A percentile compares a stretch with the other conserved stretches of the same genome.
Evolutionary conservation across 371 early-diverging fungal genomes (phyloP).

Genomic region (Agmasoma carcini): DNA sequence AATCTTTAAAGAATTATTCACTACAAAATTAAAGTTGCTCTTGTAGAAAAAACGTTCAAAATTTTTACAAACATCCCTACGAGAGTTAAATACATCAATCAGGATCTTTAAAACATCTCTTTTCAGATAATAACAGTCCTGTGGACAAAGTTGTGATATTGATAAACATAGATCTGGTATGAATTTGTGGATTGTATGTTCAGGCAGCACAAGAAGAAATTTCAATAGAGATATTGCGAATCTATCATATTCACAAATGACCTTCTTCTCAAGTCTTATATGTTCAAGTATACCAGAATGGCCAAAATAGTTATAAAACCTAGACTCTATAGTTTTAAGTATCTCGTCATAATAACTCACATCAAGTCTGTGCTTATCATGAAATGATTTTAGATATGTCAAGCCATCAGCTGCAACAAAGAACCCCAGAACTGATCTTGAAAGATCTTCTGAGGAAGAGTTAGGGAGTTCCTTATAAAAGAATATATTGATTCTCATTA

Average conservation of each 20-base stretch:
- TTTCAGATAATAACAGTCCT: conserved; percentile 1
- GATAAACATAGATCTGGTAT: neutral
- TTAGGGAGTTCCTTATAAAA: conserved; percentile 5
- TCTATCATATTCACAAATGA: conserved; percentile 4
- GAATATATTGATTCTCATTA: neutral
- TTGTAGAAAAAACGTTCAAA: neutral
- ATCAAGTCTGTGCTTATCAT: neutral
- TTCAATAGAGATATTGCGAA: neutral
- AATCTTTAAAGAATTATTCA: too few species aligned
- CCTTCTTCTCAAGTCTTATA: conserved; percentile 4
- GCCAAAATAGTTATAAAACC: neutral
- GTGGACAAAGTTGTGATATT: neutral
- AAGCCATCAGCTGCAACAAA: conserved; percentile 6
- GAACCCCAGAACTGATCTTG: conserved; percentile 4
- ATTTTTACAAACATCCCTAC: neutral
- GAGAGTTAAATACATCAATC: neutral
- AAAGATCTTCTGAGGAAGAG: neutral
- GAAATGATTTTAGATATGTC: neutral
- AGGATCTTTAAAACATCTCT: neutral
- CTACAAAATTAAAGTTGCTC: too few species aligned
- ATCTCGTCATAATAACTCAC: conserved; percentile 2
- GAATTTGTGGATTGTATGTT: neutral
- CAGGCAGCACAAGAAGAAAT: neutral
- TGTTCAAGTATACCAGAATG: neutral
- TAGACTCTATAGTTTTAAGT: neutral